These are phyloP conservation scores for Colletotrichum tropicicola DNA, from an alignment of 2,329 filamentous ascomycete species.

Conservation along the genomic window DNA sequence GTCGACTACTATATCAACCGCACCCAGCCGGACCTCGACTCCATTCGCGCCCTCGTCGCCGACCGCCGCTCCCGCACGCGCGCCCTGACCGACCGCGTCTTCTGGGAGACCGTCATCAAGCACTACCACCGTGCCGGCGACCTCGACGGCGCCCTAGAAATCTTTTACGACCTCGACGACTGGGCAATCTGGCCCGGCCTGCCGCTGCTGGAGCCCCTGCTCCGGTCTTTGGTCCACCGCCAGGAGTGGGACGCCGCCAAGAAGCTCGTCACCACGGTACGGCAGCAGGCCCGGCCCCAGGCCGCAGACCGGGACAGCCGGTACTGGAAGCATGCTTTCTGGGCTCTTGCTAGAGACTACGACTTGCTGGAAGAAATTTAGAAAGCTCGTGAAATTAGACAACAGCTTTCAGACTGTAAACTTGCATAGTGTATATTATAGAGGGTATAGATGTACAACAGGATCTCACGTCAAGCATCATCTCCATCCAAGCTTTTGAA, in stretches of 20 bases:
- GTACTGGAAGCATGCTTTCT: constrained; percentile 60
- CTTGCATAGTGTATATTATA: not conserved
- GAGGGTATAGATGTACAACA: not conserved
- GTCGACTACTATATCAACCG: constrained; percentile 72
- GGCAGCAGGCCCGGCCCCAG: constrained; percentile 12
- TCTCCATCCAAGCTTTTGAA: not conserved
- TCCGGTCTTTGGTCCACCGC: constrained; percentile 18
- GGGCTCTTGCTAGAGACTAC: constrained; percentile 53
- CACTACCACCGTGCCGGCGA: constrained; percentile 26
- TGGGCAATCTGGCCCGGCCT: constrained; percentile 36
- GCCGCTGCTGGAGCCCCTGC: constrained; percentile 27
- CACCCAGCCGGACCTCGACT: constrained; percentile 64
- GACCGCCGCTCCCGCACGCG: constrained; percentile 46
- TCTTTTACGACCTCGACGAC: constrained; percentile 56
- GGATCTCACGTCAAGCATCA: not conserved
- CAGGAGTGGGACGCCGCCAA: constrained; percentile 39
- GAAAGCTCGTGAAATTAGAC: not conserved
- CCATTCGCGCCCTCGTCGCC: constrained; percentile 68
- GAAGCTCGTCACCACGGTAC: constrained; percentile 42
- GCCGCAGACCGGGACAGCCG: constrained; percentile 33
- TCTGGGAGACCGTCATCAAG: constrained; percentile 32
- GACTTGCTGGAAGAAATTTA: constrained; percentile 42
- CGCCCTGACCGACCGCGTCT: constrained; percentile 35
- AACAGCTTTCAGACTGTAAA: no score
- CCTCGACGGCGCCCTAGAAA: constrained; percentile 33